These are phyloP conservation scores for Lentinus brumalis DNA, from an alignment of 768 basidiomycete species.

Conservation along the genomic window DNA sequence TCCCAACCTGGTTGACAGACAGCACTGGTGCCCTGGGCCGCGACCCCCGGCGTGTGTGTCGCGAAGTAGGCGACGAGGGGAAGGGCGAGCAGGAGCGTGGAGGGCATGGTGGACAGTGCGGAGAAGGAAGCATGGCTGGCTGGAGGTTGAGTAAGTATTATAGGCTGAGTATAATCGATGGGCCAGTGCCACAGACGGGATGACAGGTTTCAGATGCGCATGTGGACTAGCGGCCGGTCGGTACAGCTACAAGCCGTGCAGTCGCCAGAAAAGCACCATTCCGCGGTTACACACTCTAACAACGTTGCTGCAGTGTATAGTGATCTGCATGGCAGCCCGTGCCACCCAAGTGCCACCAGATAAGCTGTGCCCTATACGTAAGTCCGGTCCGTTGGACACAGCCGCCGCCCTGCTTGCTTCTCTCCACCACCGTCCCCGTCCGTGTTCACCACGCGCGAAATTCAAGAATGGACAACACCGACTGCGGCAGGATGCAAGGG, in stretches of 20 bases:
- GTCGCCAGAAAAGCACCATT: not conserved
- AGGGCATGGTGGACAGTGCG: not conserved
- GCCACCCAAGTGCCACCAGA: too few species aligned
- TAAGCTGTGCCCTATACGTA: too few species aligned
- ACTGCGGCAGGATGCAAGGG: not conserved
- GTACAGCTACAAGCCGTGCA: not conserved
- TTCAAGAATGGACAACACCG: too few species aligned
- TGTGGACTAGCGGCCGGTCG: too few species aligned
- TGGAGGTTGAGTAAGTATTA: not conserved
- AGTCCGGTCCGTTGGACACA: too few species aligned
- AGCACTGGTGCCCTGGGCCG: constrained; percentile 1
- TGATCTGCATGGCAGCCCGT: too few species aligned
- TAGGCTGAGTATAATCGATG: not conserved
- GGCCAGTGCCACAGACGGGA: not conserved
- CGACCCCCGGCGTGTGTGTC: not conserved
- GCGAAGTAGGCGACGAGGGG: not conserved
- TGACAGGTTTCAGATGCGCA: not conserved
- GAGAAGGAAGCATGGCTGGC: not conserved
- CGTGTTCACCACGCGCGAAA: too few species aligned
- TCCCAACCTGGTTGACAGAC: not conserved
- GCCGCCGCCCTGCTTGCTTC: too few species aligned
- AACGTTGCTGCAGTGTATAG: too few species aligned
- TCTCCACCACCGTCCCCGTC: too few species aligned
- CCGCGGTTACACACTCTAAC: too few species aligned
- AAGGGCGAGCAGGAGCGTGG: not conserved